Conservation (phyloP, 2,329 filamentous ascomycete genomes). For the Neonectria coccinea region DNA sequence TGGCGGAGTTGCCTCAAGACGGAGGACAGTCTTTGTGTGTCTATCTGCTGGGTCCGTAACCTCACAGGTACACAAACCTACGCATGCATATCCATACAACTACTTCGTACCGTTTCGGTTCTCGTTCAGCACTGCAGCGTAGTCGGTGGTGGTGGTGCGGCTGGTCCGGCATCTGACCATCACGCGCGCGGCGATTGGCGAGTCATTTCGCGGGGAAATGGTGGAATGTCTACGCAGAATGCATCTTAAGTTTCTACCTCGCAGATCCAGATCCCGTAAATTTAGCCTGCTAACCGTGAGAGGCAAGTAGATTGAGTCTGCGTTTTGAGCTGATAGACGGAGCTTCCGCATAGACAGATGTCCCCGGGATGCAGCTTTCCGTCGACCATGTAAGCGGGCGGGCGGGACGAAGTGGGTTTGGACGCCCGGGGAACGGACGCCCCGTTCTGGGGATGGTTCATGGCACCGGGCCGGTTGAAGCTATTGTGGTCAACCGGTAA, state of each 20-base stretch:
- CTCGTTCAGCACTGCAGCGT: background rate
- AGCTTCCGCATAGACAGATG: constrained; percentile 14
- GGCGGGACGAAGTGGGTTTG: background rate
- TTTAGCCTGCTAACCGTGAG: background rate
- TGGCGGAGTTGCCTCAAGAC: constrained; percentile 13
- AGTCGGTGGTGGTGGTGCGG: constrained; percentile 26
- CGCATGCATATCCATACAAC: constrained; percentile 1
- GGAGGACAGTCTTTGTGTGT: constrained; percentile 5
- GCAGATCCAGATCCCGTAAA: constrained; percentile 5
- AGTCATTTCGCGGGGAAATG: constrained; percentile 28
- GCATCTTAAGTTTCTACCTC: background rate
- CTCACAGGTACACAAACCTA: constrained; percentile 8
- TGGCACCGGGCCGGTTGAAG: constrained; percentile 23
- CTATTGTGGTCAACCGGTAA: constrained; percentile 6
- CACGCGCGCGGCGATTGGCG: constrained; percentile 36
- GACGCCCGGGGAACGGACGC: constrained; percentile 6
- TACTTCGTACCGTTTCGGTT: background rate
- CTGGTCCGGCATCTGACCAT: constrained; percentile 41
- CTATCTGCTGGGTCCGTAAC: background rate
- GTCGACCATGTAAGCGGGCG: background rate
- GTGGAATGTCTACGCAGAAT: background rate
- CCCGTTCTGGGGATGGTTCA: constrained; percentile 19
- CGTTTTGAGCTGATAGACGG: background rate
- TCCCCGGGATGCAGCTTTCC: constrained; percentile 4
- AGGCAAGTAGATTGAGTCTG: constrained; percentile 8